Evolutionary conservation across 2,329 filamentous ascomycete genomes (phyloP).

Genomic region (Botrytis medusae): DNA sequence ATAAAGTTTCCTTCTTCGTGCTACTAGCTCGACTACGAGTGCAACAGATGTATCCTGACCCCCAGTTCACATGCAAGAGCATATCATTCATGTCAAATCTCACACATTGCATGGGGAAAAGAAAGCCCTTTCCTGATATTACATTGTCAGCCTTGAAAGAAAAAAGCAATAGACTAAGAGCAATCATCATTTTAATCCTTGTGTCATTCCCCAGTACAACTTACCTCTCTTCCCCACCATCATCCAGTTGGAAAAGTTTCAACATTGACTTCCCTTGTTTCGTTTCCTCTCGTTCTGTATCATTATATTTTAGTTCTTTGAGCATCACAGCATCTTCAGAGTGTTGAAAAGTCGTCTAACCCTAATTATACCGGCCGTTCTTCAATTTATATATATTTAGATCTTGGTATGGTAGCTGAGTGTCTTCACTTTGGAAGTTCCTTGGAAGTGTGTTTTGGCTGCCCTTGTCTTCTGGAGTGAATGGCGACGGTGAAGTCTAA

Average conservation of each 20-base stretch:
- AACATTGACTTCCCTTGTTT: not conserved
- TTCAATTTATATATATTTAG: not conserved
- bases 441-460: not conserved
- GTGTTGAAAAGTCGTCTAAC: not conserved
- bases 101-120: conserved; percentile 6
- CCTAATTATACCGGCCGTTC: not conserved
- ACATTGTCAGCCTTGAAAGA: conserved; percentile 11
- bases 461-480: not conserved
- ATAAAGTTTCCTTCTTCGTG: conserved; percentile 6
- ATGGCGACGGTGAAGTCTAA: conserved; percentile 13
- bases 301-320: not conserved
- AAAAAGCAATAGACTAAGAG: conserved; percentile 1
- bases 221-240: not conserved
- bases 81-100: conserved; percentile 15
- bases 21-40: not conserved
- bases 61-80: conserved; percentile 1
- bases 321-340: not conserved
- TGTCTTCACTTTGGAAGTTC: not conserved
- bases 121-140: not conserved
- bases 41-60: not conserved
- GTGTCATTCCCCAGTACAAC: conserved; percentile 6
- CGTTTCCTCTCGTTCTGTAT: not conserved
- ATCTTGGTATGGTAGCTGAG: not conserved
- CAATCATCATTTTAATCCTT: not conserved
- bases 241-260: conserved; percentile 1